These are phyloP conservation scores for Fennellomyces sp. DNA, from an alignment of 371 early-diverging fungal genomes.

Conservation along the genomic window DNA sequence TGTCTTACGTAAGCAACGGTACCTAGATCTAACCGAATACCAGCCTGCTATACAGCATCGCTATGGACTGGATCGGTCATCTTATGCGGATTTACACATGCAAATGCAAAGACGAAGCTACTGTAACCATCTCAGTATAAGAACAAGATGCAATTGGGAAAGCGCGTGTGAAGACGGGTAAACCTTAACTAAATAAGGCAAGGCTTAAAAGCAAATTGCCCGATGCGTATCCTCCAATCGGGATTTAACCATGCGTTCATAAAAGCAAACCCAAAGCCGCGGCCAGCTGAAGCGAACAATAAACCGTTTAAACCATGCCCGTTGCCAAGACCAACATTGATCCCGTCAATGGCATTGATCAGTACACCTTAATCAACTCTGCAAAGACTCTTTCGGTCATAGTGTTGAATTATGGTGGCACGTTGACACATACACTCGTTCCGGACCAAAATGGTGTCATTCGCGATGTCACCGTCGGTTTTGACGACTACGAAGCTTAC, in stretches of 20 bases:
- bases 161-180: not conserved
- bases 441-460: slow-evolving; percentile 47
- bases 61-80: no score
- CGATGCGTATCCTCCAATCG: not conserved
- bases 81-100: no score
- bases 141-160: no score
- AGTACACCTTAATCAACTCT: slow-evolving; percentile 51
- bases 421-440: slow-evolving; percentile 44
- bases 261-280: no score
- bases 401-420: slow-evolving; percentile 50
- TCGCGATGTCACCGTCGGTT: slow-evolving; percentile 50
- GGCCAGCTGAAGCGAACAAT: no score
- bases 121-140: no score
- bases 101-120: no score
- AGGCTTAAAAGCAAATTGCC: not conserved
- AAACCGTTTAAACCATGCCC: slow-evolving; percentile 35
- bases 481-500: slow-evolving; percentile 46
- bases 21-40: no score
- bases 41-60: no score
- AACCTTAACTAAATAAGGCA: not conserved
- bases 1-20: no score
- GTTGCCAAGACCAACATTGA: slow-evolving; percentile 31
- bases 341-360: slow-evolving; percentile 32
- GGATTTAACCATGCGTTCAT: not conserved
- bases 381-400: slow-evolving; percentile 49